Percentiles rank a stretch among this genome's conserved stretches.
Conservation (phyloP, 257 asterid genomes). For the Nicotiana obtusifolia region DNA sequence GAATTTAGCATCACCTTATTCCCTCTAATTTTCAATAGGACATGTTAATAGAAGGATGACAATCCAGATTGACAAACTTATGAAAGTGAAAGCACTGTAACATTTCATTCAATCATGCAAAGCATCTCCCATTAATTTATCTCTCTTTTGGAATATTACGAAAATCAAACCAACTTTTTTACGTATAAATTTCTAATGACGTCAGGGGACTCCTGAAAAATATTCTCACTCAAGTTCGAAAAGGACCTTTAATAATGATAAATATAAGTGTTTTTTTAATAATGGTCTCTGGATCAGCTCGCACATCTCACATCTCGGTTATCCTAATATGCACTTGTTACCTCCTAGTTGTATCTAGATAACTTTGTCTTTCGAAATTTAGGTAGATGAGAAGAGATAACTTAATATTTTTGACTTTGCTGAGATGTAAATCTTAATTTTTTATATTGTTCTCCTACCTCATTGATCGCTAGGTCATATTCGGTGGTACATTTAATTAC, state of each 20-base stretch:
- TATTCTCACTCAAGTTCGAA: background rate
- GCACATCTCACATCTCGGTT: background rate
- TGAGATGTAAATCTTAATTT: too few species aligned
- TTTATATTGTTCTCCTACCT: too few species aligned
- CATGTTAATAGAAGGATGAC: slow-evolving; percentile 3
- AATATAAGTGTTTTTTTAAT: too few species aligned
- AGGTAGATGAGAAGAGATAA: too few species aligned
- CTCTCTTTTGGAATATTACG: slow-evolving; percentile 11
- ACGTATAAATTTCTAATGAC: background rate
- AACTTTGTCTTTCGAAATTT: too few species aligned
- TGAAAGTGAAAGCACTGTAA: slow-evolving; percentile 5
- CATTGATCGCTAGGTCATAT: too few species aligned
- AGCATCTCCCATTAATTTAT: slow-evolving; percentile 15
- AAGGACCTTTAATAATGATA: background rate
- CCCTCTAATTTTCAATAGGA: background rate
- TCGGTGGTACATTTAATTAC: background rate
- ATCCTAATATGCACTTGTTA: too few species aligned
- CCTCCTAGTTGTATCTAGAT: too few species aligned
- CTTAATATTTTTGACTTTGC: too few species aligned
- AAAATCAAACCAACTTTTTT: slow-evolving; percentile 3
- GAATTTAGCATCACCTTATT: slow-evolving; percentile 1
- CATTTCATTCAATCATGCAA: slow-evolving; percentile 15
- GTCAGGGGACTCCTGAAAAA: slow-evolving; percentile 1
- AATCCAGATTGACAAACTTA: background rate
- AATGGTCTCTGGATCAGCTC: background rate